Percentiles rank a stretch among this genome's conserved stretches.
These are phyloP conservation scores for Stipa capillata DNA, from an alignment of 176 grass and related monocot genomes.

Conservation along the genomic window DNA sequence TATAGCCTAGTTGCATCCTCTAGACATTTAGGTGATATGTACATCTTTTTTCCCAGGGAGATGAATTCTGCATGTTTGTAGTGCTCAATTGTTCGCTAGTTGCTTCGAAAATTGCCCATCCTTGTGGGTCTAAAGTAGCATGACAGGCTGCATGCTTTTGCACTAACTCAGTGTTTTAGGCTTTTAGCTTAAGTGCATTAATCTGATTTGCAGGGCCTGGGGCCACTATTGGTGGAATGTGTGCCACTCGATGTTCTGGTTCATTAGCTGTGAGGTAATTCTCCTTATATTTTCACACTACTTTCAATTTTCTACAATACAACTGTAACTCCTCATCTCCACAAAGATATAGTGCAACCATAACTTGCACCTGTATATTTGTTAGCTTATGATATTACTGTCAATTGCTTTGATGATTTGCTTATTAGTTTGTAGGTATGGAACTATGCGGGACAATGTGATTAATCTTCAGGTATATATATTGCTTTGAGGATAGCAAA, in stretches of 20 bases:
- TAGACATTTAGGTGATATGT: background rate
- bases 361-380: background rate
- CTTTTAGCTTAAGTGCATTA: constrained; percentile 8
- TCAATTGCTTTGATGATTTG: constrained; percentile 52
- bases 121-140: background rate
- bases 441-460: constrained; percentile 99
- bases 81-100: constrained; percentile 2
- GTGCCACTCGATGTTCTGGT: constrained; percentile 92
- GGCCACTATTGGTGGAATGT: constrained; percentile 97
- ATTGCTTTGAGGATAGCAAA: too few species aligned
- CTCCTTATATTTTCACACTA: constrained; percentile 13
- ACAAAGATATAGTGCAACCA: background rate
- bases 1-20: background rate
- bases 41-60: background rate
- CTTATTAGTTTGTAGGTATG: constrained; percentile 93
- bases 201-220: constrained; percentile 76
- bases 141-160: background rate
- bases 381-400: constrained; percentile 5
- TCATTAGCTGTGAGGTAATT: constrained; percentile 99
- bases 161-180: background rate
- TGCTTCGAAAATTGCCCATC: background rate
- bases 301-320: constrained; percentile 8
- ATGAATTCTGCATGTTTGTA: background rate
- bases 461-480: constrained; percentile 90
- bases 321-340: background rate